Evolutionary conservation across 768 basidiomycete species (phyloP), one percentile per base, ranked within the genome.

Genomic region (Lenzites betulinus): DNA sequence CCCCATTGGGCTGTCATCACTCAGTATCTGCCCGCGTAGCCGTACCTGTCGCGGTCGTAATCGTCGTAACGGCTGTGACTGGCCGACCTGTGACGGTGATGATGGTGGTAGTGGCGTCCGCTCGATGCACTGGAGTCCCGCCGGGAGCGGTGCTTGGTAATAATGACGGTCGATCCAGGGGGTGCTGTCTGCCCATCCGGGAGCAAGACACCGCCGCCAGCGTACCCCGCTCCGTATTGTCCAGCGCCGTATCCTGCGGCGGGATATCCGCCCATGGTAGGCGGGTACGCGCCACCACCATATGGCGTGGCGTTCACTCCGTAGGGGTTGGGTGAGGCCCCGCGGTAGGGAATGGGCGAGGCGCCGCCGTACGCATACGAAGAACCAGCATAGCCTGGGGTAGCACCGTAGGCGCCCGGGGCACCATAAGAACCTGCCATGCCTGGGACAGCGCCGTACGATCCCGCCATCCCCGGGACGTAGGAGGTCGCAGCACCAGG

Each of bases 161-260:
- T 57, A 50, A 70, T 66, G 54, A 70, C 63, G 15, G 69, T 69
- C 44, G 69, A 67, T 15, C 68, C 70, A 7, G 65, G 59, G 1
- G 64, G 62, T 8, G 48, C 47, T 2, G 23, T 28, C 28, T 42
- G 62, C 42, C 58, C 65, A 43, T 52, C 54, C 53, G 51, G 56
- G 15, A 64, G 43, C n/a, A 51, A 20, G 20, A 62, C 62, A 13
- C 54, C 50, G 5, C 28, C 39, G 36, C 50, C 52, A 3, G 16
- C 51, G 41, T 41, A 43, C 12, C 47, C 59, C 3, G 42, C 47
- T 2, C 36, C 57, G 26, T 62, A 64, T 41, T 43, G 46, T 42
- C 49, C 64, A 30, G 48, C 49, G 8, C 41, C 51, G 25, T 36
- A 48, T 25, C 26, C 35, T 4, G 25, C 30, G 11, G 49, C 46